Evolutionary conservation across 2,329 filamentous ascomycete species (phyloP).

Genomic region (Fusarium torulosum): DNA sequence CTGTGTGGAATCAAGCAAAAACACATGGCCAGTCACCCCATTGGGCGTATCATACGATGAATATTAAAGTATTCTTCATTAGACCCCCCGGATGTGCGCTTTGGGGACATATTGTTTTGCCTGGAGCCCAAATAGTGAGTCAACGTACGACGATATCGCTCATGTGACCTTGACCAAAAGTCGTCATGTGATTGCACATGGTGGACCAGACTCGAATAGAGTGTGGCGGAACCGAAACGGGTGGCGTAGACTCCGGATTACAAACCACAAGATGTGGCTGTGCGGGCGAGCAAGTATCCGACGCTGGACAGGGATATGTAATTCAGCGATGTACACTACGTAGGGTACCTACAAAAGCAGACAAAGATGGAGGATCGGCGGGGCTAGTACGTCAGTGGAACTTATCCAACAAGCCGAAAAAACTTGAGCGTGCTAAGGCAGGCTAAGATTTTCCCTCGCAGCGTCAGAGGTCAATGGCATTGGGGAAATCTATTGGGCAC

Average conservation of each 20-base stretch:
- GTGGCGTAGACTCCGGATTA: conserved; percentile 35
- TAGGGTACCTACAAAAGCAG: neutral
- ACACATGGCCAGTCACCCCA: conserved; percentile 42
- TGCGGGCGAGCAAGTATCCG: conserved; percentile 17
- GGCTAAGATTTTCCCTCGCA: conserved; percentile 39
- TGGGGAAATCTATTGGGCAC: conserved; percentile 38
- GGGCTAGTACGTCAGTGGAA: conserved; percentile 46
- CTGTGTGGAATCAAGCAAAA: conserved; percentile 10
- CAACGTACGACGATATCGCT: conserved; percentile 36
- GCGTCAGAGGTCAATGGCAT: conserved; percentile 36
- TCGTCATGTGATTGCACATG: conserved; percentile 46
- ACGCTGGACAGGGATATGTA: conserved; percentile 31
- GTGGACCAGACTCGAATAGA: conserved; percentile 29
- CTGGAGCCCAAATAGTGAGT: conserved; percentile 12
- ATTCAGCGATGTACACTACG: too few relatives aligned
- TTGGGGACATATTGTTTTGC: neutral
- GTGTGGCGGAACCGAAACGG: conserved; percentile 45
- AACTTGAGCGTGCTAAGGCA: conserved; percentile 34
- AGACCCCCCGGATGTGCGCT: neutral
- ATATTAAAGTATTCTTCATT: conserved; percentile 19
- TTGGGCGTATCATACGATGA: conserved; percentile 42
- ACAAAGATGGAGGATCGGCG: conserved; percentile 38
- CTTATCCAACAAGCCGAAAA: conserved; percentile 28
- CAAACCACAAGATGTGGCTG: conserved; percentile 45
- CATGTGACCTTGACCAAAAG: conserved; percentile 33